These are phyloP conservation scores for Neurospora sp. DNA, from an alignment of 2,329 filamentous ascomycete species.

Conservation along the genomic window DNA sequence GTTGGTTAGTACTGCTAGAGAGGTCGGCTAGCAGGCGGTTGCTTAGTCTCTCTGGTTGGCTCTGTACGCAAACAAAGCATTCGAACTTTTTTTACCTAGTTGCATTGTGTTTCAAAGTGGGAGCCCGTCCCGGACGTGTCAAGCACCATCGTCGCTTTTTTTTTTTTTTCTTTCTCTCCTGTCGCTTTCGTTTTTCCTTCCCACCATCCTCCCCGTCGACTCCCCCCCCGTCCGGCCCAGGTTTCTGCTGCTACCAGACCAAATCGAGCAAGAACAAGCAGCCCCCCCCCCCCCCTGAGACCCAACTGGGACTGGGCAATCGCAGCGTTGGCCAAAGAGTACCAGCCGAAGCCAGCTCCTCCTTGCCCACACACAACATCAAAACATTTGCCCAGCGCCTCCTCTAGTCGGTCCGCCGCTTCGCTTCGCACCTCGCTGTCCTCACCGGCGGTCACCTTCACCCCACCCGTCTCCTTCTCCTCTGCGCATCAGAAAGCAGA, in stretches of 20 bases:
- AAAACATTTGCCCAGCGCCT: not conserved
- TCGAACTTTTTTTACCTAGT: not conserved
- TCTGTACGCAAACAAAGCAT: not conserved
- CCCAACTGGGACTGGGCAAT: not conserved
- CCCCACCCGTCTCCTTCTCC: constrained; percentile 6
- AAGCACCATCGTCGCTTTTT: not conserved
- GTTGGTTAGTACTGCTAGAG: not conserved
- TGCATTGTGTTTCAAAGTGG: not conserved
- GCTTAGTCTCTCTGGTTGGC: not conserved
- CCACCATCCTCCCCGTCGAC: not conserved
- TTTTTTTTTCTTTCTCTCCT: not conserved
- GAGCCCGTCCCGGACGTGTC: not conserved
- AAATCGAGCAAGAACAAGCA: not conserved
- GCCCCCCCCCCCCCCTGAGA: not conserved
- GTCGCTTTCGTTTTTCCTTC: not conserved
- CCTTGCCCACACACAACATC: not conserved
- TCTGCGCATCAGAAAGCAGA: constrained; percentile 24
- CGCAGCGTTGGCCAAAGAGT: not conserved
- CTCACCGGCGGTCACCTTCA: constrained; percentile 1
- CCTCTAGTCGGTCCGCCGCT: not conserved
- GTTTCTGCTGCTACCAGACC: not conserved
- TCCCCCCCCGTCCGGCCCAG: not conserved
- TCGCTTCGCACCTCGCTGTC: not conserved
- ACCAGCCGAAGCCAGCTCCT: not conserved
- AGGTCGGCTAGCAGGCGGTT: not conserved